Evolutionary conservation across 345 rosid species (phyloP).

Genomic region (Corchorus capsularis): DNA sequence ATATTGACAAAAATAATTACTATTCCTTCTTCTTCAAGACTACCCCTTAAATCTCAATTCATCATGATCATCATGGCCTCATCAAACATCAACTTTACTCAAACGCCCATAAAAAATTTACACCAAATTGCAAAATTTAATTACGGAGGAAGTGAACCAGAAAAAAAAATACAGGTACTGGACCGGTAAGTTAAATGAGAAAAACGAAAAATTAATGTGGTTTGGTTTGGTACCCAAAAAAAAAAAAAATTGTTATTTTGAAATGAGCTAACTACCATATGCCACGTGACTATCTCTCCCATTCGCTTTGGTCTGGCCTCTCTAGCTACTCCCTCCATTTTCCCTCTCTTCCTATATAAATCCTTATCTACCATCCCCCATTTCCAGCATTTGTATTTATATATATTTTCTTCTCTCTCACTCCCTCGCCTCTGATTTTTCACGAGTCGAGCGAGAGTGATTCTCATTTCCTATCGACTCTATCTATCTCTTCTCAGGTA

Average conservation of each 20-base stretch:
- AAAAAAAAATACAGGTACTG: background rate
- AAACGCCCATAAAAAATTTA: no score
- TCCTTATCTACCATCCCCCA: background rate
- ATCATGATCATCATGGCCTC: no score
- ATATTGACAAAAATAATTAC: no score
- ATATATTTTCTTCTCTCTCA: background rate
- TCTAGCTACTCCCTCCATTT: constrained; percentile 18
- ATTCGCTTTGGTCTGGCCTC: background rate
- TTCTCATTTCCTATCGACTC: background rate
- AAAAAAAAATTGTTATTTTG: background rate
- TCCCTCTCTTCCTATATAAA: constrained; percentile 24
- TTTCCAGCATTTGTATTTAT: constrained; percentile 10
- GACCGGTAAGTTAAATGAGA: no score
- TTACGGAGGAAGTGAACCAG: background rate
- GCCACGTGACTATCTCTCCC: constrained; percentile 45
- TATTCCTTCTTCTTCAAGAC: no score
- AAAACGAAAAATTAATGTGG: background rate
- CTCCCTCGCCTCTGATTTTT: constrained; percentile 3
- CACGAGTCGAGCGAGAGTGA: constrained; percentile 11
- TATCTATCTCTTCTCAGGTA: constrained; percentile 21
- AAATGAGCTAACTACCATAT: constrained; percentile 43
- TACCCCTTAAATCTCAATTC: no score
- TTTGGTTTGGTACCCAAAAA: background rate
- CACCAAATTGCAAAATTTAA: background rate
- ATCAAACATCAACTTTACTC: background rate